Evolutionary conservation across 148 eudicot genomes (phyloP).

Genomic region (Rheum nobile): DNA sequence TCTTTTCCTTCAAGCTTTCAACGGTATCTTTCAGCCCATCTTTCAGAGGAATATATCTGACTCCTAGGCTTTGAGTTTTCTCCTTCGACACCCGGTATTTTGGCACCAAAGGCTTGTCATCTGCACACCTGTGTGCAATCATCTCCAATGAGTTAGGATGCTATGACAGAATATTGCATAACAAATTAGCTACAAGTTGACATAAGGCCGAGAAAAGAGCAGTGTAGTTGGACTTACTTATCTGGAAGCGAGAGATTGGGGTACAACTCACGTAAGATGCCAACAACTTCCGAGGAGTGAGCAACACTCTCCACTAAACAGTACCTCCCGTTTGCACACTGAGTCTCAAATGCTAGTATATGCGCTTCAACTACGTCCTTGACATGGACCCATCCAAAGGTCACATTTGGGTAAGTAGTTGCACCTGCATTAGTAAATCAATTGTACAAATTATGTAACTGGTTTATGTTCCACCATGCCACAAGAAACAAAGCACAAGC

Average conservation of each 20-base stretch:
- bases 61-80: constrained; percentile 20
- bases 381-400: constrained; percentile 31
- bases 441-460: not conserved
- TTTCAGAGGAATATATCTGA: constrained; percentile 16
- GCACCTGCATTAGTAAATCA: constrained; percentile 26
- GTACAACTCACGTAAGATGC: constrained; percentile 25
- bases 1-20: constrained; percentile 24
- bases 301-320: constrained; percentile 27
- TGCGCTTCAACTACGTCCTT: constrained; percentile 50
- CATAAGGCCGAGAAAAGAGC: not conserved
- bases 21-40: constrained; percentile 19
- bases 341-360: constrained; percentile 39
- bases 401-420: constrained; percentile 9
- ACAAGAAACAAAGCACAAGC: not conserved
- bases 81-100: constrained; percentile 12
- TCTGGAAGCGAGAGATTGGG: constrained; percentile 26
- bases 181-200: not conserved
- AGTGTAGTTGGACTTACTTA: constrained; percentile 17
- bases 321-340: constrained; percentile 53
- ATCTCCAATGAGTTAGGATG: not conserved
- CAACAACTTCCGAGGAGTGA: constrained; percentile 14
- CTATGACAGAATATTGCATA: not conserved
- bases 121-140: constrained; percentile 17
- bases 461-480: not conserved
- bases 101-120: constrained; percentile 9